Percentiles rank a stretch among this genome's conserved stretches.
phyloP scores from a whole-genome alignment of 208 protist species.

The Crithidia expoeki region DNA sequence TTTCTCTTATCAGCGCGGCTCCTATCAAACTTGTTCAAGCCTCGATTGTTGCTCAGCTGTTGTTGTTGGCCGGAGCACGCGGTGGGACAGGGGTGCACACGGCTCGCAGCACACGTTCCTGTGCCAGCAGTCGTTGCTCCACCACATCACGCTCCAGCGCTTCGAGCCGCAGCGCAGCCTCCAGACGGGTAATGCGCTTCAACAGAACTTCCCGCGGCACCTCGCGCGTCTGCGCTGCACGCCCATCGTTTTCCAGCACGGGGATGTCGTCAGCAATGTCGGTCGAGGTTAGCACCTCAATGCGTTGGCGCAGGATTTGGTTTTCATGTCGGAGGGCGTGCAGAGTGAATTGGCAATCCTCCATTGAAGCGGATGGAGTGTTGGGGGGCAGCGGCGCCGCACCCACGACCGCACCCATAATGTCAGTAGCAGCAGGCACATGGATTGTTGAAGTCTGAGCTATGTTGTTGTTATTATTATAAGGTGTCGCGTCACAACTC shows the following conservation, averaged over 20 bases:
- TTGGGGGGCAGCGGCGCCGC: not conserved
- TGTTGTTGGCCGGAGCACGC: not conserved
- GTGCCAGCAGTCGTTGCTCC: slow-evolving; percentile 42
- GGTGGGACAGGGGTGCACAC: slow-evolving; percentile 10
- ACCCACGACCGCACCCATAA: not conserved
- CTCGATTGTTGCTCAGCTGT: not conserved
- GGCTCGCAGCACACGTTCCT: slow-evolving; percentile 41
- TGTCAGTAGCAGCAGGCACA: not conserved
- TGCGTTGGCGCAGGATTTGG: slow-evolving; percentile 43
- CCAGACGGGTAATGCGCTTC: slow-evolving; percentile 41
- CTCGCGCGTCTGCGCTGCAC: slow-evolving; percentile 9
- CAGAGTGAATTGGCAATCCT: slow-evolving; percentile 28
- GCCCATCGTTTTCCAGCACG: not conserved
- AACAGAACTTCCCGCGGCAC: slow-evolving; percentile 25
- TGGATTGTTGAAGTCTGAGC: not conserved
- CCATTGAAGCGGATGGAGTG: not conserved
- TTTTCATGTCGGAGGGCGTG: slow-evolving; percentile 53
- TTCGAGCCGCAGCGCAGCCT: slow-evolving; percentile 57
- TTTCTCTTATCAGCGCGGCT: not conserved
- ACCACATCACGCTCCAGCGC: slow-evolving; percentile 47
- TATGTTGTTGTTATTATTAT: not conserved
- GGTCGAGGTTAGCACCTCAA: slow-evolving; percentile 35
- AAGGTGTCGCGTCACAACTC: not conserved
- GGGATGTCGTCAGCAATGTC: slow-evolving; percentile 19
- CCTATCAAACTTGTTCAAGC: not conserved